Evolutionary conservation across 2,329 filamentous ascomycete genomes (phyloP).

Genomic region (Aureobasidium pullulans): DNA sequence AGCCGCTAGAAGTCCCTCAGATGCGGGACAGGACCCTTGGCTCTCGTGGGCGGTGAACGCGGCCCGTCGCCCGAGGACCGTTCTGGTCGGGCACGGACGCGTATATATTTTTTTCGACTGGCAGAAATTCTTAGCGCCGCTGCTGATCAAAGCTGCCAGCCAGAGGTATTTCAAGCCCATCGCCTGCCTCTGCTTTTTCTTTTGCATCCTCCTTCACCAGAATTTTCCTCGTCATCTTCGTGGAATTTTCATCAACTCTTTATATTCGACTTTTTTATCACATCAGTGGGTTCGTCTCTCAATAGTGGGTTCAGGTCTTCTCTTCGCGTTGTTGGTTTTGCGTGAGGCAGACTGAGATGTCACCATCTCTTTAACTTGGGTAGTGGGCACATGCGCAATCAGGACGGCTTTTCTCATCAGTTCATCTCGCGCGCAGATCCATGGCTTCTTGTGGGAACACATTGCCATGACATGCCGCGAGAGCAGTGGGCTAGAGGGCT

Average conservation of each 20-base stretch:
- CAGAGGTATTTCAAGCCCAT: background rate
- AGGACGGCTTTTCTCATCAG: constrained; percentile 23
- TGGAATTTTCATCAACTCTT: constrained; percentile 4
- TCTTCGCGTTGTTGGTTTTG: constrained; percentile 15
- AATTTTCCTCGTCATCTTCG: constrained; percentile 2
- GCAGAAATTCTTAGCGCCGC: constrained; percentile 1
- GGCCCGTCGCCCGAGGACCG: background rate
- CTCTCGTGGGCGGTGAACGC: background rate
- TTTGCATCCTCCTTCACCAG: constrained; percentile 5
- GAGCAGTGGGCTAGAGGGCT: constrained; percentile 41
- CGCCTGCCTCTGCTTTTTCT: background rate
- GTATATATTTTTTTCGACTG: background rate
- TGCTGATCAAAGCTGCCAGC: background rate
- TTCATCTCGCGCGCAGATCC: constrained; percentile 25
- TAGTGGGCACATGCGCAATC: constrained; percentile 15
- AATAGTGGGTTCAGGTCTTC: constrained; percentile 17
- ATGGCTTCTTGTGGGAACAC: constrained; percentile 48
- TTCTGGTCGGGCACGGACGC: background rate
- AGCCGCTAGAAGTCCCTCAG: background rate
- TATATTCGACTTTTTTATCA: constrained; percentile 7
- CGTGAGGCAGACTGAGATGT: constrained; percentile 15
- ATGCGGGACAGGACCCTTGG: background rate
- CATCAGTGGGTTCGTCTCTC: constrained; percentile 19
- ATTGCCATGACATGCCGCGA: constrained; percentile 34
- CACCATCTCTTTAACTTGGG: constrained; percentile 12